Evolutionary conservation across 129 eudicot species (phyloP), one percentile per base, ranked within the genome.

Genomic region (Tagetes patula): DNA sequence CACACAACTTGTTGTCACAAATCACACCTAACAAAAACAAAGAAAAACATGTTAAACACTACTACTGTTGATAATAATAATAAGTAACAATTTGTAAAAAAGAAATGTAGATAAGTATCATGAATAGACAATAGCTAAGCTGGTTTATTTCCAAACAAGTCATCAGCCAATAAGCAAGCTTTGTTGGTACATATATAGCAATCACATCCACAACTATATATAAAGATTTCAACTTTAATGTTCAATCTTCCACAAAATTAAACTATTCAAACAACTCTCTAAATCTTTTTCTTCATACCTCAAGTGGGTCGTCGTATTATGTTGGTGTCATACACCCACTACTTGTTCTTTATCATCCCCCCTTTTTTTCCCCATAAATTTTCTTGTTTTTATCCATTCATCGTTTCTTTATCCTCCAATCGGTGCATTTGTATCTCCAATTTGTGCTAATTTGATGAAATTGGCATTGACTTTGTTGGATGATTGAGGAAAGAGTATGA

Each of bases 401-500:
- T 64, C 73, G 43, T 1, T 67, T 46, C 40, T 37, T 62, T 74
- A 32, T 36, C 30, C 66, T 65, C 53, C 49, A 30, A 20, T 20
- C 27, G 27, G 27, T 20, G 27, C 27, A 20, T 20, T 20, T 20
- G 27, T 20, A 20, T 20, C 27, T 20, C 27, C 27, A 20, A 20
- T 20, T 20, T 20, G 27, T 20, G 27, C 27, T 20, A 2, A 45
- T 60, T 84, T 79, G 73, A 75, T 89, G 89, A 64, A 67, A 77
- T 72, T 85, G 82, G 74, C 60, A 56, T 76, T 43, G 77, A 65
- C 79, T 65, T 75, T 8, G 72, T 9, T 68, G 36, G 77, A 55
- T 76, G 43, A 9, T 43, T 68, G 55, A 71, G 20, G 3, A 61
- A 71, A 71, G 32, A 77, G 70, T 41, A 90, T 94, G 98, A 94